Conservation (phyloP, 176 grass and related monocot species). For the Carex parvula region DNA sequence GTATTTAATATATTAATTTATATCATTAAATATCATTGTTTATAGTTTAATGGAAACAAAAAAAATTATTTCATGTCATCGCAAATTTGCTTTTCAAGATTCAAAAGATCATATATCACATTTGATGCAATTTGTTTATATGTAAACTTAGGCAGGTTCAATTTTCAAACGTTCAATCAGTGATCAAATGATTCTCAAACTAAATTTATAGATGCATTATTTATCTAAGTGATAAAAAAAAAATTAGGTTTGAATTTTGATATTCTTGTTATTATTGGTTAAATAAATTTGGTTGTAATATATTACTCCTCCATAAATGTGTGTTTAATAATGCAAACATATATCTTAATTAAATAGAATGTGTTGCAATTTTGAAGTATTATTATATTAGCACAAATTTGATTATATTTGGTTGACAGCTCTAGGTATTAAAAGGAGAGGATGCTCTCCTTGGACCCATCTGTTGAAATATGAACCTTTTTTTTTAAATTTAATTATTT, state of each 20-base stretch:
- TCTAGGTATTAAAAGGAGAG: conserved; percentile 37
- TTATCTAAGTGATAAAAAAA: not conserved
- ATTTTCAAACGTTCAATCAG: not conserved
- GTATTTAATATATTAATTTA: not conserved
- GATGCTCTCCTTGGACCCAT: not conserved
- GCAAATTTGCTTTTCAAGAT: too few relatives aligned
- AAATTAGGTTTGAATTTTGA: not conserved
- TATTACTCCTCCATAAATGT: not conserved
- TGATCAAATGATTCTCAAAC: not conserved
- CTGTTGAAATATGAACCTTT: not conserved
- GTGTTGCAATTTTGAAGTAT: not conserved
- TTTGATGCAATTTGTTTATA: too few relatives aligned
- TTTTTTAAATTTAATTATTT: not conserved
- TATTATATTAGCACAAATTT: not conserved
- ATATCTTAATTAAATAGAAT: not conserved
- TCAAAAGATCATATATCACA: too few relatives aligned
- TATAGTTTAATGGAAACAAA: not conserved
- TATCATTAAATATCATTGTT: not conserved
- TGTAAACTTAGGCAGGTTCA: too few relatives aligned
- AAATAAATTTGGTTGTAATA: not conserved
- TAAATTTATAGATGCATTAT: too few relatives aligned
- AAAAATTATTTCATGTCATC: too few relatives aligned
- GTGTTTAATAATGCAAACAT: not conserved
- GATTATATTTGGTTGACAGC: conserved; percentile 58
- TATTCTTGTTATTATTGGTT: not conserved